These are phyloP conservation scores for Microdochium bolleyi DNA, from an alignment of 2,329 filamentous ascomycete genomes.

Conservation along the genomic window DNA sequence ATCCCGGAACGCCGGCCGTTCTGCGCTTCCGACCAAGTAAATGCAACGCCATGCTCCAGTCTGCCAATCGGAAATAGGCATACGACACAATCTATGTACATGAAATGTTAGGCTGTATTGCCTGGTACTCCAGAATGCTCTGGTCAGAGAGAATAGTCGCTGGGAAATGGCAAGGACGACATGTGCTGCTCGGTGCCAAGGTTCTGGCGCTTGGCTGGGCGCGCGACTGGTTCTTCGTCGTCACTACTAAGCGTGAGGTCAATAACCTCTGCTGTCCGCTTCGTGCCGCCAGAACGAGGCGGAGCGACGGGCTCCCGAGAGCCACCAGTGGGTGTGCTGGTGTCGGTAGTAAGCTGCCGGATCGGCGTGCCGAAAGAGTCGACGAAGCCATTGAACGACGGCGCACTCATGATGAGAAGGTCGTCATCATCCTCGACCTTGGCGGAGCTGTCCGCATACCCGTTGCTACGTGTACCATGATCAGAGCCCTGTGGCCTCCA, in stretches of 20 bases:
- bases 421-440: conserved; percentile 55
- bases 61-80: background rate
- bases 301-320: conserved; percentile 22
- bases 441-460: conserved; percentile 3
- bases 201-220: conserved; percentile 39
- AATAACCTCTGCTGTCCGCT: conserved; percentile 40
- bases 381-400: conserved; percentile 35
- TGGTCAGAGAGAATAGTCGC: background rate
- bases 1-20: conserved; percentile 8
- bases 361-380: conserved; percentile 11
- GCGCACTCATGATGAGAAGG: conserved; percentile 24
- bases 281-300: conserved; percentile 24
- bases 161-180: background rate
- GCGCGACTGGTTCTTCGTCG: conserved; percentile 30
- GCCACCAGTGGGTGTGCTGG: conserved; percentile 10
- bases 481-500: conserved; percentile 43
- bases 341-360: background rate
- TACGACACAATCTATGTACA: background rate
- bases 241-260: conserved; percentile 53
- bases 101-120: background rate
- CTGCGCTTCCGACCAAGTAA: background rate
- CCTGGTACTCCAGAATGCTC: background rate
- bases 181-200: background rate
- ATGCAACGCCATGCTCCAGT: background rate
- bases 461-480: conserved; percentile 6